A percentile compares a stretch with the other conserved stretches of the same genome.
Evolutionary conservation across 2,329 filamentous ascomycete species (phyloP).

Genomic region (Reticulascus tulasneorum): DNA sequence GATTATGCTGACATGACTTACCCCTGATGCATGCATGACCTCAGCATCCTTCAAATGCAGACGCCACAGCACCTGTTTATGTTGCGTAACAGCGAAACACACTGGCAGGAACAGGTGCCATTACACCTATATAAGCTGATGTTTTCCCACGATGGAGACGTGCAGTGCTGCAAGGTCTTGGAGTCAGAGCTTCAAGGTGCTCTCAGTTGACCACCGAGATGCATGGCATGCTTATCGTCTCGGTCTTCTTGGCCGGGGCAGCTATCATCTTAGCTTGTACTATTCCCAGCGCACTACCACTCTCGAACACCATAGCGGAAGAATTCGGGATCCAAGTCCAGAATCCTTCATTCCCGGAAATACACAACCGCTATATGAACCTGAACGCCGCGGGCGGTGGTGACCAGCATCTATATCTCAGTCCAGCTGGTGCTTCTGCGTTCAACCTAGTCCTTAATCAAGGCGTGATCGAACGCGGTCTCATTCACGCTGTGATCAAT

Average conservation of each 20-base stretch:
- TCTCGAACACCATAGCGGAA: conserved; percentile 26
- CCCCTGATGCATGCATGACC: no score
- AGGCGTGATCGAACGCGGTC: conserved; percentile 25
- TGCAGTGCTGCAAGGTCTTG: no score
- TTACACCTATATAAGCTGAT: no score
- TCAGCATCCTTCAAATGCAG: no score
- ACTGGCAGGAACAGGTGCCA: no score
- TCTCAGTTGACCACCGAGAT: no score
- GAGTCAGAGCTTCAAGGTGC: no score
- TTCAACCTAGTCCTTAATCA: conserved; percentile 32
- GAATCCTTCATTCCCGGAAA: conserved; percentile 27
- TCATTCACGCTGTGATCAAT: conserved; percentile 36
- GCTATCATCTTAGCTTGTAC: conserved; percentile 24
- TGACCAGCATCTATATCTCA: conserved; percentile 36
- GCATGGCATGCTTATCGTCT: no score
- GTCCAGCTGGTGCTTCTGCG: conserved; percentile 30
- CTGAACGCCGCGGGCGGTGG: conserved; percentile 30
- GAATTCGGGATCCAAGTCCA: conserved; percentile 34
- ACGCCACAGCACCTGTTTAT: no score
- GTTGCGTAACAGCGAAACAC: no score
- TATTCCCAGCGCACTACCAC: conserved; percentile 20
- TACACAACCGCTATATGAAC: conserved; percentile 34
- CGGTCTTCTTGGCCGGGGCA: conserved; percentile 14
- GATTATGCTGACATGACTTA: no score
- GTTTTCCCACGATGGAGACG: no score